These are phyloP conservation scores for Ustilago trichophora DNA, from an alignment of 1,284 basidiomycete genomes.

Conservation along the genomic window DNA sequence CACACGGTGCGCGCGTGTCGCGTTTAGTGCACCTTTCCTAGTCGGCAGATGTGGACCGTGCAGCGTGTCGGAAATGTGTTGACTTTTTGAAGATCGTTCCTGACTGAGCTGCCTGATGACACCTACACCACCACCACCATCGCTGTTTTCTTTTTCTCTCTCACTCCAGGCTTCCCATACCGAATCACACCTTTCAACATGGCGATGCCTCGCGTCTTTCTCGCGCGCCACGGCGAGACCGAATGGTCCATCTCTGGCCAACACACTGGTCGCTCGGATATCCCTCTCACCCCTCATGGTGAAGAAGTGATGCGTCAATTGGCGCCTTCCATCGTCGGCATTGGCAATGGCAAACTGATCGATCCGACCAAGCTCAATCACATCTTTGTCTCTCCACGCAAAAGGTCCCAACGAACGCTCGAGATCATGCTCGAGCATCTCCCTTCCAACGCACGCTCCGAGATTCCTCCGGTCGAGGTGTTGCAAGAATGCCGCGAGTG, in stretches of 20 bases:
- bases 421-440: slow-evolving; percentile 56
- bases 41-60: no score
- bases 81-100: no score
- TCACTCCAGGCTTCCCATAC: no score
- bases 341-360: slow-evolving; percentile 52
- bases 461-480: slow-evolving; percentile 44
- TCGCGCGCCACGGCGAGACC: slow-evolving; percentile 64
- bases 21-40: background rate
- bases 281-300: slow-evolving; percentile 60
- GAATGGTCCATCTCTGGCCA: slow-evolving; percentile 64
- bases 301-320: slow-evolving; percentile 56
- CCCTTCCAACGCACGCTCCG: slow-evolving; percentile 18
- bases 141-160: background rate
- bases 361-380: slow-evolving; percentile 54
- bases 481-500: slow-evolving; percentile 62
- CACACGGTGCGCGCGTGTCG: background rate
- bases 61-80: no score
- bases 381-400: slow-evolving; percentile 57
- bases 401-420: slow-evolving; percentile 54
- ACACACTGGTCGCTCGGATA: slow-evolving; percentile 63
- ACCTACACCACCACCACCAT: background rate
- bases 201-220: slow-evolving; percentile 62
- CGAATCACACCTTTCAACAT: slow-evolving; percentile 12
- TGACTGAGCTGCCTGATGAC: no score
- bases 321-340: slow-evolving; percentile 55